Base-by-base conservation (phyloP, 305 asterid genomes). In the Fraxinus sp. region DNA sequence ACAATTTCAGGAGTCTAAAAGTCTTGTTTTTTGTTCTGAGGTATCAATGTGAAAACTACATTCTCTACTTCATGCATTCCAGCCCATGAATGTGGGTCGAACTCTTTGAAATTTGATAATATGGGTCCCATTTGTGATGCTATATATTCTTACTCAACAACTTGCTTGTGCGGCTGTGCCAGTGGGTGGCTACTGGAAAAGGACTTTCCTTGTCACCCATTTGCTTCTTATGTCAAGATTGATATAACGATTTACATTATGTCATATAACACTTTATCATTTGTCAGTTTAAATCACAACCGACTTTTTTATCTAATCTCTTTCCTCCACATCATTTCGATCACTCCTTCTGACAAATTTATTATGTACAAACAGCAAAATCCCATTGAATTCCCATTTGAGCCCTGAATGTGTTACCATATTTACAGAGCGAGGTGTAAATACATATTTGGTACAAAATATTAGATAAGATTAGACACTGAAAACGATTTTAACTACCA, bases 1-100 rank as follows among this genome's bases (percentile, higher is more conserved):
- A 62, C 16, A 62, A 62, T 22, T 62, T 59, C 1, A 57, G 7
- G 13, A 5, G 28, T 2, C 28, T 57, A 18, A 18, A 57, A 57
- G 26, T n/a, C 66, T 10, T 64, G 16, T 24, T 64, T 66, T 66
- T 66, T 66, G 74, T 26, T 7, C 7, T 22, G 35, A 5, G 83
- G 86, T 36, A 78, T 70, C 70, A 55, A 32, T 39, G 49, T 20
- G 70, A 59, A 77, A 87, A 66, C 78, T 84, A 64, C 84, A 79
- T 86, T 82, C 83, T 77, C 36, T 76, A 9, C 70, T 70, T 79
- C 66, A 83, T 88, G 88, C 88, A 78, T 81, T 89, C 84, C 90
- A 87, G 91, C 89, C 86, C 80, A 84, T 79, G 59, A 41, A 18
- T 49, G 84, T 81, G 78, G 86, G 82, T 59, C 89, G 81, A 75